Conservation (phyloP, 1,139 yeast genomes). For the Kodamaea anthophila region DNA sequence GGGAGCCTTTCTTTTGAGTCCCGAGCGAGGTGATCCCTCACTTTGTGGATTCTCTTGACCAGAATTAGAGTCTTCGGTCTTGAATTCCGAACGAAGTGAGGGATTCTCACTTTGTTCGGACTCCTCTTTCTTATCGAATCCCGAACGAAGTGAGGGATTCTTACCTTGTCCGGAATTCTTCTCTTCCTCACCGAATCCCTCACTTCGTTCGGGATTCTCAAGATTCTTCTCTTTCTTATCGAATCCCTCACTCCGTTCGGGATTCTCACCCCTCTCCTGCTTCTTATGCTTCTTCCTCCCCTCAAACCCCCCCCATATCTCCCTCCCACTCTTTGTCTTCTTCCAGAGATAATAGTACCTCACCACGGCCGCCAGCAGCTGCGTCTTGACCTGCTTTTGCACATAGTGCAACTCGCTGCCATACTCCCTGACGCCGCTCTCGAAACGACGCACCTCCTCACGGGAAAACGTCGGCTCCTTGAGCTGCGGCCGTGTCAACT, state of each 20-base stretch:
- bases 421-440: constrained; percentile 62
- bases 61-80: constrained; percentile 68
- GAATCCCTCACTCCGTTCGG: constrained; percentile 22
- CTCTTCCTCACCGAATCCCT: constrained; percentile 10
- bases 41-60: too few species aligned
- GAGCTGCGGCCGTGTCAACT: constrained; percentile 51
- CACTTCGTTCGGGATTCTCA: constrained; percentile 19
- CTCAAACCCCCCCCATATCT: constrained; percentile 77
- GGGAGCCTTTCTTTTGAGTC: too few species aligned
- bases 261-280: constrained; percentile 28
- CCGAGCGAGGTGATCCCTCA: too few species aligned
- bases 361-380: constrained; percentile 70
- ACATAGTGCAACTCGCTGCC: constrained; percentile 84
- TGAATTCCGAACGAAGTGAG: constrained; percentile 22
- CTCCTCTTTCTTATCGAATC: too few species aligned
- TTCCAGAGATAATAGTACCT: constrained; percentile 89
- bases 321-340: constrained; percentile 68
- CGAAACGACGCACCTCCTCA: constrained; percentile 64
- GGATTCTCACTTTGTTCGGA: background rate
- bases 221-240: constrained; percentile 3
- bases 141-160: background rate
- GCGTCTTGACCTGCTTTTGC: constrained; percentile 59
- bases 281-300: constrained; percentile 59
- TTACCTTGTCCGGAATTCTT: background rate
- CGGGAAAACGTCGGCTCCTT: constrained; percentile 69